Evolutionary conservation across 768 basidiomycete species (phyloP), one percentile per base, ranked within the genome.

Genomic region (Pleurotus djamor): DNA sequence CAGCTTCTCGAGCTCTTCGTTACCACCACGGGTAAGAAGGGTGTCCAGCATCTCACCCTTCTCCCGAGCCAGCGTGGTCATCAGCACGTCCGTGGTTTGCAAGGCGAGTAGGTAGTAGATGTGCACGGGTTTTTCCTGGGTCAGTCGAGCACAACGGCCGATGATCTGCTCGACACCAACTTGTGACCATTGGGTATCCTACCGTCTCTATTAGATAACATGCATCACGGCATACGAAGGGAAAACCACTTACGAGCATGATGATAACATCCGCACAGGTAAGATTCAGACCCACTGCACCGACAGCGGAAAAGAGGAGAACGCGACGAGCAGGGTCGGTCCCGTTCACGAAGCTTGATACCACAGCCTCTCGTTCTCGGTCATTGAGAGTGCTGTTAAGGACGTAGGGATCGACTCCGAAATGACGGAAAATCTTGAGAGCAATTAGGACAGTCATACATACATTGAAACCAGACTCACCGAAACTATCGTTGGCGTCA

Each of bases 41-140:
- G 54, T 44, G 1, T 12, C 9, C 9, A 61, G 5, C 60, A 58
- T 58, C n/a, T 57, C 17, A 5, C 36, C 48, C 28, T 61, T 61
- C 10, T 37, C 32, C 0, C 35, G n/a, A 0, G 60, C 60, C 4
- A 51, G 48, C 13, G 32, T 2, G 7, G 47, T 14, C 60, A 61
- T 63, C 3, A 55, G 7, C 0, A 60, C 52, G 33, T 62, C 61
- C 0, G 61, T 60, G 2, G 59, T 60, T 0, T 43, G 10, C 0
- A 56, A 5, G 4, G 61, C 52, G n/a, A 60, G 10, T 1, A 62
- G 14, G 21, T 48, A 41, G 34, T 62, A 62, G 4, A 62, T 35
- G 34, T 52, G 38, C n/a, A 62, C 59, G 2, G 33, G 21, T 7
- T 59, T 55, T 4, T 38, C 21, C 36, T 62, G 61, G 1, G 59